phyloP scores from a whole-genome alignment of 2,329 filamentous ascomycete genomes.

The Arachnopeziza araneosa region DNA sequence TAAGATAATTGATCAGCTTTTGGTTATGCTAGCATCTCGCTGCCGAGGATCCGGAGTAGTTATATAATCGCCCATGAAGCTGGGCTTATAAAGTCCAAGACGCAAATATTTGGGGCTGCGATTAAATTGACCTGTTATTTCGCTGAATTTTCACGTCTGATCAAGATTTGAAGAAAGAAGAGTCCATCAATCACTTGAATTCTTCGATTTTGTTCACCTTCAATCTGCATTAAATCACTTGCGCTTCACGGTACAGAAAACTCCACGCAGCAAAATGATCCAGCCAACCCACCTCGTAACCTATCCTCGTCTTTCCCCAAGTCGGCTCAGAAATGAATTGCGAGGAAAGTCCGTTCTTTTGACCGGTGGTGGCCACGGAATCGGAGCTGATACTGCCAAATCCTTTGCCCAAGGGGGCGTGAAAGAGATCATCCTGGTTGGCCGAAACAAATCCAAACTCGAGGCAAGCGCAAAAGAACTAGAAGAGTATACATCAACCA shows the following conservation, averaged over 20 bases:
- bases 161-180: neutral
- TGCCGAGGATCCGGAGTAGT: no score
- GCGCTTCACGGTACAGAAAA: neutral
- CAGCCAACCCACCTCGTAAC: neutral
- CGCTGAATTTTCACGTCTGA: no score
- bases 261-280: neutral
- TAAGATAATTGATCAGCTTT: no score
- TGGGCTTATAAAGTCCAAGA: no score
- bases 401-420: constrained; percentile 1
- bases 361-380: constrained; percentile 5
- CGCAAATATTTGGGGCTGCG: no score
- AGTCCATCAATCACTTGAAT: neutral
- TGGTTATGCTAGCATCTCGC: no score
- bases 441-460: neutral
- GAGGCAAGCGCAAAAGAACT: neutral
- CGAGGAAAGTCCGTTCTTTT: constrained; percentile 23
- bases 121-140: no score
- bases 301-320: neutral
- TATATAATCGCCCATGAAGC: no score
- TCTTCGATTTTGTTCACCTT: neutral
- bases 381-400: neutral
- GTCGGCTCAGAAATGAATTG: constrained; percentile 38
- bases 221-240: neutral
- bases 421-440: neutral
- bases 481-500: neutral